Conservation (phyloP, 306 rosid species). For the Acacia acuminata region DNA sequence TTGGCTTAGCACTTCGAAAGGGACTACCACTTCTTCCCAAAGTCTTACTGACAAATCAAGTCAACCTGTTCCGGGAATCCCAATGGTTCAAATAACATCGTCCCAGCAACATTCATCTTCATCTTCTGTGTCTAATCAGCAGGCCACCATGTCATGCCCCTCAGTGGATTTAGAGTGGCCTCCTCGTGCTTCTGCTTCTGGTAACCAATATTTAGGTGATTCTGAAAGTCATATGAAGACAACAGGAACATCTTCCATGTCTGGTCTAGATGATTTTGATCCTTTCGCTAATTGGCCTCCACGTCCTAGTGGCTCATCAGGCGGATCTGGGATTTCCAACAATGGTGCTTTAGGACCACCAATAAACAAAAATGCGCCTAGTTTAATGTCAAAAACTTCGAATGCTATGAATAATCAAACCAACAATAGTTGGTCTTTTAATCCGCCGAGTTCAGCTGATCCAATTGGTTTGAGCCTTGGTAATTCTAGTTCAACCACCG, state of each 20-base stretch:
- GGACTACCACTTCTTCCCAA: constrained; percentile 40
- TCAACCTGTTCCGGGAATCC: constrained; percentile 39
- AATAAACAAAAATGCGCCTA: constrained; percentile 46
- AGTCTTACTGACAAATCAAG: constrained; percentile 43
- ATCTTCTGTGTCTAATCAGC: constrained; percentile 52
- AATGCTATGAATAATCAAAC: constrained; percentile 54
- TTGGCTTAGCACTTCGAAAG: constrained; percentile 67
- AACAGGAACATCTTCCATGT: constrained; percentile 58
- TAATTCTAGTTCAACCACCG: constrained; percentile 37
- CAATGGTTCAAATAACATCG: constrained; percentile 48
- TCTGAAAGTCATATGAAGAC: constrained; percentile 52
- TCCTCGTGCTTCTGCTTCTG: constrained; percentile 57
- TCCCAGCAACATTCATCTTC: constrained; percentile 36
- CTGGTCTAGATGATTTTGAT: constrained; percentile 63
- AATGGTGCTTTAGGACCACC: constrained; percentile 57
- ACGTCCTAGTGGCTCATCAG: constrained; percentile 61
- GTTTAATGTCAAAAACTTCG: constrained; percentile 51
- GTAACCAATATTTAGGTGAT: constrained; percentile 50
- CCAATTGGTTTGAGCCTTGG: constrained; percentile 51
- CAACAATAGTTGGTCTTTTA: constrained; percentile 60
- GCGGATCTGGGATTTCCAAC: constrained; percentile 54
- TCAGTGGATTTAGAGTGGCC: constrained; percentile 98
- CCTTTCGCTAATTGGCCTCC: constrained; percentile 98
- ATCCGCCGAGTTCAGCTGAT: constrained; percentile 45
- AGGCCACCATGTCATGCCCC: constrained; percentile 65